These are phyloP conservation scores for Arabis alpina DNA, from an alignment of 345 rosid species.

Conservation along the genomic window DNA sequence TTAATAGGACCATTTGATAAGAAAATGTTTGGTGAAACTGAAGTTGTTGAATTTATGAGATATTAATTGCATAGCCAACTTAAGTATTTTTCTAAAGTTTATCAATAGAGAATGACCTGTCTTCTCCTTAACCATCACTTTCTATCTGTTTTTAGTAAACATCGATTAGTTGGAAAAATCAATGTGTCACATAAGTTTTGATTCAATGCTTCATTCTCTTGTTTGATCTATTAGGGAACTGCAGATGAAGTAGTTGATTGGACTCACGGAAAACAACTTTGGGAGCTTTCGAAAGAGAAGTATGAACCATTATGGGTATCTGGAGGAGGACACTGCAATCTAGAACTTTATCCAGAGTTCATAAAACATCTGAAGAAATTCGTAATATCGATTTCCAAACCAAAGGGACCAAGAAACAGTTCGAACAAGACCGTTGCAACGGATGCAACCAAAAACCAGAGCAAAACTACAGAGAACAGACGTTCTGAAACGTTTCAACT, in stretches of 20 bases:
- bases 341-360: slow-evolving; percentile 92
- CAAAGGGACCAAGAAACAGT: slow-evolving; percentile 52
- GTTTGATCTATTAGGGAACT: slow-evolving; percentile 66
- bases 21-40: slow-evolving; percentile 32
- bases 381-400: slow-evolving; percentile 64
- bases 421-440: slow-evolving; percentile 43
- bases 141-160: not conserved
- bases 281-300: slow-evolving; percentile 82
- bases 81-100: too few relatives aligned
- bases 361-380: slow-evolving; percentile 87
- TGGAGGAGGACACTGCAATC: slow-evolving; percentile 95
- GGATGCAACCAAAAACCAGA: slow-evolving; percentile 52
- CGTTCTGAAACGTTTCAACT: slow-evolving; percentile 71
- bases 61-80: not conserved
- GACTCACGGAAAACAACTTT: slow-evolving; percentile 89
- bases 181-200: not conserved
- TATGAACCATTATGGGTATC: slow-evolving; percentile 90
- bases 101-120: slow-evolving; percentile 10
- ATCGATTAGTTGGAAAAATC: not conserved
- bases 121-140: not conserved
- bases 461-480: slow-evolving; percentile 59
- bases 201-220: slow-evolving; percentile 9
- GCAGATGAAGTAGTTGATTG: slow-evolving; percentile 95
- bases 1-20: slow-evolving; percentile 19
- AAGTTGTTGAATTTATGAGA: slow-evolving; percentile 19